These are phyloP conservation scores for Acanthamoeba castellanii DNA, from an alignment of 208 protist species.

Conservation along the genomic window DNA sequence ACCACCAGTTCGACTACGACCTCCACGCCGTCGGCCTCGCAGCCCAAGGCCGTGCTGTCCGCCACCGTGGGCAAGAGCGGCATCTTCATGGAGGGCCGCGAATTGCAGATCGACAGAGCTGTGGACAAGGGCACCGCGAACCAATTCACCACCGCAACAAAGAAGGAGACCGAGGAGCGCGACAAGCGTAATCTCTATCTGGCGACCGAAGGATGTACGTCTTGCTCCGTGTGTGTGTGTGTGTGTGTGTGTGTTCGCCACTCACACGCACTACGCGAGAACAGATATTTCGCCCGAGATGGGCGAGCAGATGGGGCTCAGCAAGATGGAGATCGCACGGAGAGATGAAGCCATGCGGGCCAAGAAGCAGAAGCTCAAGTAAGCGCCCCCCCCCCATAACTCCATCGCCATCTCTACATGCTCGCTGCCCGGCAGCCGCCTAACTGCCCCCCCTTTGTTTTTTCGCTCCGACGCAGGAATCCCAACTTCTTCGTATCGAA, in stretches of 20 bases:
- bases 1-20: not conserved
- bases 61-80: slow-evolving; percentile 16
- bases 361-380: slow-evolving; percentile 71
- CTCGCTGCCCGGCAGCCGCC: no score
- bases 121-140: slow-evolving; percentile 32
- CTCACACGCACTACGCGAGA: not conserved
- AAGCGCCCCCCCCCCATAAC: not conserved
- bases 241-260: not conserved
- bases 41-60: not conserved
- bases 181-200: slow-evolving; percentile 67
- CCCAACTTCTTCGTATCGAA: slow-evolving; percentile 70
- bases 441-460: not conserved
- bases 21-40: not conserved
- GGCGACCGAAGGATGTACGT: slow-evolving; percentile 40
- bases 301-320: not conserved
- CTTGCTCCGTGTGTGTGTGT: not conserved
- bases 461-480: not conserved
- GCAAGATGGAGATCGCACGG: not conserved
- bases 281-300: slow-evolving; percentile 34
- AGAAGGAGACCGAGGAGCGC: slow-evolving; percentile 34
- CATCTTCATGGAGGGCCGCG: slow-evolving; percentile 65
- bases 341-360: not conserved
- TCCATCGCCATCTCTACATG: not conserved
- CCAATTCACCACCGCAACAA: not conserved
- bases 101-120: slow-evolving; percentile 15